Percentiles rank a stretch among this genome's conserved stretches.
Conservation (phyloP, 345 rosid species). For the Erucastrum elatum region DNA sequence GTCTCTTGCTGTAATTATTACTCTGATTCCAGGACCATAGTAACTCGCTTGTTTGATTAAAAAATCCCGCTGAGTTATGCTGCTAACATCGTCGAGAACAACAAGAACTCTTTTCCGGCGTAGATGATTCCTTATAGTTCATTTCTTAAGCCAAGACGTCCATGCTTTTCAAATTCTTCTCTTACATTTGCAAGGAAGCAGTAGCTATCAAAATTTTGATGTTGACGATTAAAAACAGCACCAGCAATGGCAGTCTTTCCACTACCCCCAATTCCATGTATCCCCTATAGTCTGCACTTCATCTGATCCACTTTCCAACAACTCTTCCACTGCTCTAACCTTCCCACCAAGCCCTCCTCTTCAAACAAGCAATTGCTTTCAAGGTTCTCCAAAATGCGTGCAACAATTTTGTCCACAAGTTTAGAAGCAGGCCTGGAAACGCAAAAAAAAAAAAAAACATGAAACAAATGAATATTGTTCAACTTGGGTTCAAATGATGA, state of each 20-base stretch:
- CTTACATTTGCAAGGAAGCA: slow-evolving; percentile 44
- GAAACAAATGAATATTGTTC: too few species aligned
- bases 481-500: too few species aligned
- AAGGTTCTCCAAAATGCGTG: background rate
- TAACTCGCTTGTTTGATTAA: background rate
- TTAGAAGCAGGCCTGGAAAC: slow-evolving; percentile 22
- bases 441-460: background rate
- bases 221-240: slow-evolving; percentile 31
- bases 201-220: slow-evolving; percentile 31
- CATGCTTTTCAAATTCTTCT: slow-evolving; percentile 15
- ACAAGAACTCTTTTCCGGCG: slow-evolving; percentile 14
- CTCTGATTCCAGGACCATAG: slow-evolving; percentile 21
- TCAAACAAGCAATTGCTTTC: background rate
- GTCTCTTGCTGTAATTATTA: slow-evolving; percentile 14
- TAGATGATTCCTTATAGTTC: slow-evolving; percentile 11
- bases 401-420: slow-evolving; percentile 22
- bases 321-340: background rate
- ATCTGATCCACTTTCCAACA: background rate
- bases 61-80: background rate
- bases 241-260: slow-evolving; percentile 52
- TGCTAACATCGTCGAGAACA: slow-evolving; percentile 21
- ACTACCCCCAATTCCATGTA: slow-evolving; percentile 45
- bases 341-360: slow-evolving; percentile 30
- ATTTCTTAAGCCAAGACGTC: background rate
- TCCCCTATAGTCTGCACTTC: slow-evolving; percentile 37